Percentiles rank a stretch among this genome's conserved stretches.
These are phyloP conservation scores for Rutstroemia sp. DNA, from an alignment of 2,329 filamentous ascomycete species.

Conservation along the genomic window DNA sequence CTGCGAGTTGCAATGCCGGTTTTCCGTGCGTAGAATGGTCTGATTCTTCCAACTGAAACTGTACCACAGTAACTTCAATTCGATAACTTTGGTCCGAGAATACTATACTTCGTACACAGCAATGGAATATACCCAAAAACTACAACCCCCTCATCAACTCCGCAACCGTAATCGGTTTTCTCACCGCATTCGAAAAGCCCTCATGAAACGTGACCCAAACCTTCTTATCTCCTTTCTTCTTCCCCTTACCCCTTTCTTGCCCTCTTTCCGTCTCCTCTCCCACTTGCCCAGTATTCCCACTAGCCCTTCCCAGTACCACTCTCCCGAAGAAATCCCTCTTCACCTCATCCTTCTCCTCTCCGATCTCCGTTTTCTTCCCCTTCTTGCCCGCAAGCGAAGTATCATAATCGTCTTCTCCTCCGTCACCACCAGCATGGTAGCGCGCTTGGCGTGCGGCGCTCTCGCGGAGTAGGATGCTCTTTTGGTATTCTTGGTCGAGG, in stretches of 20 bases:
- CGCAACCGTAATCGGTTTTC: constrained; percentile 74
- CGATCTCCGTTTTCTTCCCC: not conserved
- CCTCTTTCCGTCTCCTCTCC: constrained; percentile 29
- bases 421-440: constrained; percentile 45
- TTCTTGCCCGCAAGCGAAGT: not conserved
- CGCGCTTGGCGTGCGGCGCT: constrained; percentile 58
- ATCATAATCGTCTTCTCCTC: constrained; percentile 19
- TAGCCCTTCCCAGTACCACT: constrained; percentile 43
- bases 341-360: constrained; percentile 30
- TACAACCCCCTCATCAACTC: constrained; percentile 64
- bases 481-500: constrained; percentile 80
- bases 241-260: constrained; percentile 32
- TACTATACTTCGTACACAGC: too few species aligned
- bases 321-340: constrained; percentile 86
- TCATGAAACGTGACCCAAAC: constrained; percentile 89
- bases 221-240: constrained; percentile 41
- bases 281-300: not conserved
- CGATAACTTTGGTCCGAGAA: too few species aligned
- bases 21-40: too few species aligned
- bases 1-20: too few species aligned
- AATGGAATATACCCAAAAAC: not conserved
- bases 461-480: constrained; percentile 60
- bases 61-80: too few species aligned
- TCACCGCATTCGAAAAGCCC: constrained; percentile 84
- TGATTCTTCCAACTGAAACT: too few species aligned